Evolutionary conservation across 169 alveolate species (phyloP).

Genomic region (Sarcocystis neurona): DNA sequence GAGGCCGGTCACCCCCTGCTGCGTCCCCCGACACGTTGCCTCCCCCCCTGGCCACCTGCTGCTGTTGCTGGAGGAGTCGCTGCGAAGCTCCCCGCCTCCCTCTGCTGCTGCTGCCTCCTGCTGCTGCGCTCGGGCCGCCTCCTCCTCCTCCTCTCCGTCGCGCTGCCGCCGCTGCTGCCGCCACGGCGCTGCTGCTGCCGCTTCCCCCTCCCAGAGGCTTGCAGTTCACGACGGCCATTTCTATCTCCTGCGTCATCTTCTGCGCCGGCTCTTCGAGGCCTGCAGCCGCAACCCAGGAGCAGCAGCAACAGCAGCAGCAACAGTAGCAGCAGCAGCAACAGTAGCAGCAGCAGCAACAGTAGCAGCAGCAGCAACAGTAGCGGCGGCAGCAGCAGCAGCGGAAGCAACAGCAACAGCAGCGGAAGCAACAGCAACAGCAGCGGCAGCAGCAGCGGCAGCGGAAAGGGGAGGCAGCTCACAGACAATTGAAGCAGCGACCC

Average conservation of each 20-base stretch:
- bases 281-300: not conserved
- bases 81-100: not conserved
- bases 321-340: not conserved
- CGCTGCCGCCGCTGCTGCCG: not conserved
- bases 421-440: too few relatives aligned
- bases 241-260: slow-evolving; percentile 86
- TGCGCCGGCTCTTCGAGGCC: slow-evolving; percentile 80
- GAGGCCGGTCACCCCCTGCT: too few relatives aligned
- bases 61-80: not conserved
- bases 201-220: slow-evolving; percentile 67
- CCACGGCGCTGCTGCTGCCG: slow-evolving; percentile 66
- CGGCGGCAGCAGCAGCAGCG: not conserved
- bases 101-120: not conserved
- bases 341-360: not conserved
- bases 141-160: not conserved
- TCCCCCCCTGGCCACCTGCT: not conserved
- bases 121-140: not conserved
- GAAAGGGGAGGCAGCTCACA: too few relatives aligned
- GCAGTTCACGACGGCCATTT: slow-evolving; percentile 91
- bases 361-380: not conserved
- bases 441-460: too few relatives aligned
- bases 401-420: too few relatives aligned
- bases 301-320: not conserved
- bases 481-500: too few relatives aligned
- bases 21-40: too few relatives aligned